Evolutionary conservation across 306 rosid genomes (phyloP).

Genomic region (Myrica gale): DNA sequence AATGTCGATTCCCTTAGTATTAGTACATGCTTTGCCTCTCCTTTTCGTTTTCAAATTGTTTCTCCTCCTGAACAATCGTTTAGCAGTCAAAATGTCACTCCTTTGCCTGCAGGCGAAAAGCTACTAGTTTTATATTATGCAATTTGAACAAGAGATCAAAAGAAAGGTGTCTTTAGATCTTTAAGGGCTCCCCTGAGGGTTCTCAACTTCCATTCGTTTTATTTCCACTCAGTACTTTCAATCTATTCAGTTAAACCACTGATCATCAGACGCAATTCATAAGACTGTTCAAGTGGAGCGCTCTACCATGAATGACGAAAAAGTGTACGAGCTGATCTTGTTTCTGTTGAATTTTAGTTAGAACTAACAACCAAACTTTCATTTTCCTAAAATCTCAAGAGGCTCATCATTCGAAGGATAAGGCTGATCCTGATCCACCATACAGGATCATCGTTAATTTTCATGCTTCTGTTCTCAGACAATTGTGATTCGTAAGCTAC

Average conservation of each 20-base stretch:
- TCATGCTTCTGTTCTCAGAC: too few relatives aligned
- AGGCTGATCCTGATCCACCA: background rate
- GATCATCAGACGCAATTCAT: background rate
- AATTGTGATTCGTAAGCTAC: background rate
- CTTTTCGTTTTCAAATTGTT: background rate
- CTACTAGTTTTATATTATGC: background rate
- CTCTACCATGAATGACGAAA: too few relatives aligned
- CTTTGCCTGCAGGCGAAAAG: background rate
- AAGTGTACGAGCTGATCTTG: background rate
- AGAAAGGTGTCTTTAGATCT: background rate
- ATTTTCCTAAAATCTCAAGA: background rate
- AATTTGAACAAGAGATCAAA: background rate
- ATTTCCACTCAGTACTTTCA: too few relatives aligned
- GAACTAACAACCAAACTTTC: background rate
- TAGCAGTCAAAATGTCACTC: background rate
- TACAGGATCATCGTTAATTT: background rate
- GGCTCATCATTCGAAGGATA: background rate
- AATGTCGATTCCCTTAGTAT: too few relatives aligned
- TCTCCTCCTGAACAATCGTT: background rate
- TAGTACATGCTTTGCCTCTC: background rate
- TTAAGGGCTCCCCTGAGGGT: background rate
- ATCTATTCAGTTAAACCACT: background rate
- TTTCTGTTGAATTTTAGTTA: too few relatives aligned
- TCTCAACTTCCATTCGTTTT: background rate
- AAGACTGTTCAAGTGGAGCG: too few relatives aligned